Evolutionary conservation across 371 early-diverging fungal genomes (phyloP), one percentile per base, ranked within the genome.

Genomic region (Apophysomyces ossiformis): DNA sequence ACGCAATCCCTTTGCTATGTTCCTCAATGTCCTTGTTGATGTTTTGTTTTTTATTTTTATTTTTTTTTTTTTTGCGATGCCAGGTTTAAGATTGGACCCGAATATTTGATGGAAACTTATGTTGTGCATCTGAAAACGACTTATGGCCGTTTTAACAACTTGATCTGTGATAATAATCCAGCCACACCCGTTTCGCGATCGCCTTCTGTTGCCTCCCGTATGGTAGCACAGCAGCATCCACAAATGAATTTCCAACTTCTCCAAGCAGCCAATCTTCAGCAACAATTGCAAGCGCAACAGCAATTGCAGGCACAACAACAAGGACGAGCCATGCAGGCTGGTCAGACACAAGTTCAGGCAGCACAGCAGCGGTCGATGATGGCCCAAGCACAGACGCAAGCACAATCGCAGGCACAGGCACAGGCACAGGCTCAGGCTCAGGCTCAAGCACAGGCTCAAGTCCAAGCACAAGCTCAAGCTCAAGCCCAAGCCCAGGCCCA

Each of bases 71-170:
- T 61, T 15, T 35, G 13, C 64, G 3, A 26, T 26, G 32, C 32
- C 32, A 82, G 85, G 21, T 87, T 87, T 58, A 76, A 78, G 36
- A 69, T 87, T 63, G 88, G 88, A 4, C 84, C 86, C 39, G 86
- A 86, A 47, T 82, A 84, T 60, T 71, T 85, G 18, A 83, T 86
- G 70, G 85, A 87, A 60, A 77, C 82, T 1, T 87, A 85, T 68
- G 68, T 83, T 2, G 71, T 84, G 18, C 83, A 84, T 60, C 64
- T 87, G 15, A 87, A 87, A 63, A 75, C 81, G 2, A 78, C 78
- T 12, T 87, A 85, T 64, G 82, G 83, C 0, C 72, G 73, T 38
- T 81, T 81, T 56, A 87, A 85, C 58, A 78, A 70, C 5, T 50
- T 87, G 18, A 58, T 84, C 11, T 85, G 82, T 62, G 87, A 87